Conservation (phyloP, 164 flowering plant species). For the Paratinospora sagittata region DNA sequence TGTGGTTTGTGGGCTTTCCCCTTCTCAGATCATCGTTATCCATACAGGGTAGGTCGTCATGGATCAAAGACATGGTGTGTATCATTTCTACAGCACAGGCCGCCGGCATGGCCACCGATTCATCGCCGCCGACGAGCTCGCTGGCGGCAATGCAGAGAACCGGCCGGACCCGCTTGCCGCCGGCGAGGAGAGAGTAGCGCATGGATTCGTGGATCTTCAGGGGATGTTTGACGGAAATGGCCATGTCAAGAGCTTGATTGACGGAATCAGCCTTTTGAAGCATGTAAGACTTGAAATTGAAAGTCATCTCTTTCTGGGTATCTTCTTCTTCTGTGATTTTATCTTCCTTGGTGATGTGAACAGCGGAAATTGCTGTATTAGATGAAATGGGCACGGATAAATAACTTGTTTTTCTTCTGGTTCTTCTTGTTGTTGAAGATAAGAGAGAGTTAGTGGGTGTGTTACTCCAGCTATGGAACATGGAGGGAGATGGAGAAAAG, state of each 20-base stretch:
- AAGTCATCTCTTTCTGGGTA: slow-evolving; percentile 16
- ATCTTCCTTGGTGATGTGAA: slow-evolving; percentile 30
- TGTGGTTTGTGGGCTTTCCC: slow-evolving; percentile 74
- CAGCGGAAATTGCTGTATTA: slow-evolving; percentile 22
- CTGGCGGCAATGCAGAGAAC: slow-evolving; percentile 65
- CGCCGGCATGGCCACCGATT: slow-evolving; percentile 52
- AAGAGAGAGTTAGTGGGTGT: slow-evolving; percentile 2
- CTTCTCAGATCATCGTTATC: slow-evolving; percentile 73
- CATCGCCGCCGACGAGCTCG: slow-evolving; percentile 64
- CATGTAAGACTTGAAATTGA: slow-evolving; percentile 58
- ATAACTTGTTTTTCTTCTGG: slow-evolving; percentile 4
- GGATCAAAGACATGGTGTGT: slow-evolving; percentile 79
- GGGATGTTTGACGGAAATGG: slow-evolving; percentile 47
- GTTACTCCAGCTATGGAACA: slow-evolving; percentile 7
- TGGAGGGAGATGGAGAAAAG: slow-evolving; percentile 16
- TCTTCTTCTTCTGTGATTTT: slow-evolving; percentile 5
- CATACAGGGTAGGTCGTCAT: slow-evolving; percentile 83
- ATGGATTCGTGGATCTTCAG: slow-evolving; percentile 63
- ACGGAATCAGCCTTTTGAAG: slow-evolving; percentile 41
- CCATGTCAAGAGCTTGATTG: slow-evolving; percentile 48
- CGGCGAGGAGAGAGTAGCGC: slow-evolving; percentile 75
- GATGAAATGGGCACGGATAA: too few species aligned
- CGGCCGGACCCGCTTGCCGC: slow-evolving; percentile 75
- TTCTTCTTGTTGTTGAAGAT: slow-evolving; percentile 2
- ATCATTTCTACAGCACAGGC: slow-evolving; percentile 85